phyloP scores from a whole-genome alignment of 129 eudicot species.

The Centrapalus pauciflorus region DNA sequence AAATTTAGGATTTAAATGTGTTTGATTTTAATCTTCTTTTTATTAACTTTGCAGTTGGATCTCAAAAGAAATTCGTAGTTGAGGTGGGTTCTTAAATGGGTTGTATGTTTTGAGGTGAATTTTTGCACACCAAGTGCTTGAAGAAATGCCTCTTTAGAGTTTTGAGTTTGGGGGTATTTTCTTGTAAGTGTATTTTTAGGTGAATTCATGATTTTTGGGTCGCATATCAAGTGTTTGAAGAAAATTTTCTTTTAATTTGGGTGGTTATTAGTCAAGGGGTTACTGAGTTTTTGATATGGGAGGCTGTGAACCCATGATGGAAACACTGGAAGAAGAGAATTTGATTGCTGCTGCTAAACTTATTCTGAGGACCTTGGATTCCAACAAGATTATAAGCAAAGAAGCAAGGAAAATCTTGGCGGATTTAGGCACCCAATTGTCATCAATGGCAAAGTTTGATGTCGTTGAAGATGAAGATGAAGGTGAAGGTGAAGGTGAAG shows the following conservation, averaged over 20 bases:
- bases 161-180: not conserved
- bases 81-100: too few species aligned
- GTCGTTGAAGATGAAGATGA: constrained; percentile 22
- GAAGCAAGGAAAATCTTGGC: constrained; percentile 60
- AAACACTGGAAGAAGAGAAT: constrained; percentile 60
- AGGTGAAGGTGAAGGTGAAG: constrained; percentile 21
- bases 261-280: not conserved
- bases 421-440: constrained; percentile 59
- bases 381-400: constrained; percentile 44
- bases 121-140: too few species aligned
- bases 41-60: not conserved
- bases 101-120: too few species aligned
- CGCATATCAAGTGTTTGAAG: constrained; percentile 19
- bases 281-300: constrained; percentile 45
- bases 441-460: constrained; percentile 28
- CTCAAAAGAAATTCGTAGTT: too few species aligned
- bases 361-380: constrained; percentile 59
- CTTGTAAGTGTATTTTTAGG: not conserved
- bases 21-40: constrained; percentile 10
- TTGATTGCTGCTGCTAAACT: constrained; percentile 67
- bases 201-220: not conserved
- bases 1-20: constrained; percentile 16
- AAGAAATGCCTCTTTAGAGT: too few species aligned
- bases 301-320: constrained; percentile 38
- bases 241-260: not conserved